Evolutionary conservation across 495 filamentous ascomycete genomes (phyloP).

Genomic region (Entonaema liquescens): DNA sequence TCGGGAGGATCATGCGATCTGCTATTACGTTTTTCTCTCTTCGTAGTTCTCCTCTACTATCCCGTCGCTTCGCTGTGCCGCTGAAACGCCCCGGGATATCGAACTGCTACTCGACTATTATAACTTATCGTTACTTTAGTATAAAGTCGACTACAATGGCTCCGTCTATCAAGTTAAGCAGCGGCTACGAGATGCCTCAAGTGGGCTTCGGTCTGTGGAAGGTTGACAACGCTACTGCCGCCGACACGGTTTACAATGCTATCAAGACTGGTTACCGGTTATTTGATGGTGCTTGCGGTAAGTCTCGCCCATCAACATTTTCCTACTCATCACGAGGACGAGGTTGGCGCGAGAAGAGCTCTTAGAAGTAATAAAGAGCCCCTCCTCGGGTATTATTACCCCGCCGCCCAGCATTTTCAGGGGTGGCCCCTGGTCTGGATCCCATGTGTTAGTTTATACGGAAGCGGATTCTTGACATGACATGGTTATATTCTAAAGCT

Average conservation of each 20-base stretch:
- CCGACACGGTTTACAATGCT: slow-evolving; percentile 85
- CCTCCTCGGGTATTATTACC: slow-evolving; percentile 40
- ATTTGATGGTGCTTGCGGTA: slow-evolving; percentile 88
- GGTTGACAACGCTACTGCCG: slow-evolving; percentile 78
- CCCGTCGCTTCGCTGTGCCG: slow-evolving; percentile 21
- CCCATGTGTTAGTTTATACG: slow-evolving; percentile 22
- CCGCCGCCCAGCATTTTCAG: slow-evolving; percentile 36
- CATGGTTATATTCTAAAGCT: slow-evolving; percentile 2
- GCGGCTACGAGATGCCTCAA: slow-evolving; percentile 84
- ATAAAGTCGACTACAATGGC: slow-evolving; percentile 47
- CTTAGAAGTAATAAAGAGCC: slow-evolving; percentile 36
- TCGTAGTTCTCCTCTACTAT: slow-evolving; percentile 28
- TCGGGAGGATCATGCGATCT: slow-evolving; percentile 31
- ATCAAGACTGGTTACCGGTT: slow-evolving; percentile 89
- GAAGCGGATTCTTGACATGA: neutral
- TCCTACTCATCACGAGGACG: slow-evolving; percentile 9
- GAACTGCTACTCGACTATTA: slow-evolving; percentile 13
- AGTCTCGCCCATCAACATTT: slow-evolving; percentile 36
- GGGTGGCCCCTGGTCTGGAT: neutral
- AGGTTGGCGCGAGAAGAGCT: slow-evolving; percentile 13
- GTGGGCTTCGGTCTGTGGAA: slow-evolving; percentile 90
- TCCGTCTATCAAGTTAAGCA: slow-evolving; percentile 79
- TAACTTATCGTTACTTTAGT: slow-evolving; percentile 20
- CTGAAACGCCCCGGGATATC: slow-evolving; percentile 15
- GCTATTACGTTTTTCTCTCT: slow-evolving; percentile 22